Evolutionary conservation across 2,329 filamentous ascomycete species (phyloP), one percentile per base, ranked within the genome.

Genomic region (Elsinoe perseae): DNA sequence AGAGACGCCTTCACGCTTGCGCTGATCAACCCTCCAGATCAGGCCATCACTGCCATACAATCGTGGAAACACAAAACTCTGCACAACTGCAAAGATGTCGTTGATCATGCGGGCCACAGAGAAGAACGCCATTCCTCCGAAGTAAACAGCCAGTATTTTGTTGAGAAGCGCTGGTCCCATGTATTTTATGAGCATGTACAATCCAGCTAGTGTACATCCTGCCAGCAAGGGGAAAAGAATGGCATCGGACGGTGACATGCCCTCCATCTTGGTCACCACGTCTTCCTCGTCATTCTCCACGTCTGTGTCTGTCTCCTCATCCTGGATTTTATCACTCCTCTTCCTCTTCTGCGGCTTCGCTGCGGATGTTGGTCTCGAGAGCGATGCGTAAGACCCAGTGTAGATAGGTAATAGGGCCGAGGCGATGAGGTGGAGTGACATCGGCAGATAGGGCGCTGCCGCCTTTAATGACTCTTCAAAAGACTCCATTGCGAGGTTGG

Each of bases 171-270:
- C 77, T 0, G 90, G 85, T 65, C 95, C 88, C 56, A 96, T 80
- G 80, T 86, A 93, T 69, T 95, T 89, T 67, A 97, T 89, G 58
- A 95, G 76, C 64, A 91, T 85, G 74, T 97, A 97, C 10, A 97
- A 77, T 4, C 83, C 83, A 40, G 83, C 78, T 7, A 97, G 80
- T 1, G 85, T 82, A 8, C 76, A 65, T 1, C 84, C 89, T 4
- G 90, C 91, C 56, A 90, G 75, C 28, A 96, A 63, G 1, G 92
- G 93, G 61, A 96, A 87, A 64, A 95, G 70, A 62, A 97, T 81
- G 48, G 89, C 92, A 70, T 97, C 92, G 0, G 81, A 84, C 1
- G 87, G 83, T 7, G 83, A 78, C 54, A 95, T 72, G 0, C 85
- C 85, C 64, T 86, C 83, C 74, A 86, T 81, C 61, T 76, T 76